Percentiles rank a stretch among this genome's conserved stretches.
Conservation (phyloP, 352 stramenopile species). For the Stramenopiles sp. region DNA sequence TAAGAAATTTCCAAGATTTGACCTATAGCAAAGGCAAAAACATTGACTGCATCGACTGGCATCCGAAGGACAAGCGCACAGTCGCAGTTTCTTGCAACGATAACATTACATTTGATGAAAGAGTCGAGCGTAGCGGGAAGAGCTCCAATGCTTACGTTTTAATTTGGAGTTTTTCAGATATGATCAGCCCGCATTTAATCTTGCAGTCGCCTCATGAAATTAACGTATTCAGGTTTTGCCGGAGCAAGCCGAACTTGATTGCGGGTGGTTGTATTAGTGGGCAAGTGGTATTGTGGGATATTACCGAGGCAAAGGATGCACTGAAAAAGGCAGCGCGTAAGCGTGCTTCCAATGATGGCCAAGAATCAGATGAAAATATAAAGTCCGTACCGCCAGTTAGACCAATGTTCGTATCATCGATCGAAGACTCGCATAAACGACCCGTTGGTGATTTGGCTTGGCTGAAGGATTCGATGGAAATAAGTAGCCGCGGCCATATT, state of each 20-base stretch:
- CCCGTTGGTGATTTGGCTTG: constrained; percentile 62
- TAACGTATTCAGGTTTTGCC: constrained; percentile 62
- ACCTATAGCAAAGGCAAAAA: constrained; percentile 76
- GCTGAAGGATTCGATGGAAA: constrained; percentile 52
- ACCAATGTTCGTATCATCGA: constrained; percentile 39
- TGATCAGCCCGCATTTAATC: constrained; percentile 77
- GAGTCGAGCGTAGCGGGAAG: constrained; percentile 38
- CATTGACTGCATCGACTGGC: constrained; percentile 62
- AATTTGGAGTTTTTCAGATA: constrained; percentile 75
- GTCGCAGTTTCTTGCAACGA: constrained; percentile 56
- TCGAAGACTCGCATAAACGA: constrained; percentile 56
- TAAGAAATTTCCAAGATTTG: constrained; percentile 75
- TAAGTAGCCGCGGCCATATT: constrained; percentile 62
- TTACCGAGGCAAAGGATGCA: constrained; percentile 43
- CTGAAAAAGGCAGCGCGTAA: constrained; percentile 34
- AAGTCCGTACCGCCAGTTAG: constrained; percentile 14
- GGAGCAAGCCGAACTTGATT: constrained; percentile 50
- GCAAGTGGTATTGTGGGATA: constrained; percentile 75
- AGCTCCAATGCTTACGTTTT: constrained; percentile 62
- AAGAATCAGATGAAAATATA: constrained; percentile 13
- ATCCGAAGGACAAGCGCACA: constrained; percentile 58
- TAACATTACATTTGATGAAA: constrained; percentile 57
- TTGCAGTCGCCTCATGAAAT: constrained; percentile 70
- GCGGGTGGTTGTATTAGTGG: constrained; percentile 50
- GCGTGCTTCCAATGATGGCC: too few species aligned